Conservation (phyloP, 257 asterid genomes). For the Solanum arcanum region DNA sequence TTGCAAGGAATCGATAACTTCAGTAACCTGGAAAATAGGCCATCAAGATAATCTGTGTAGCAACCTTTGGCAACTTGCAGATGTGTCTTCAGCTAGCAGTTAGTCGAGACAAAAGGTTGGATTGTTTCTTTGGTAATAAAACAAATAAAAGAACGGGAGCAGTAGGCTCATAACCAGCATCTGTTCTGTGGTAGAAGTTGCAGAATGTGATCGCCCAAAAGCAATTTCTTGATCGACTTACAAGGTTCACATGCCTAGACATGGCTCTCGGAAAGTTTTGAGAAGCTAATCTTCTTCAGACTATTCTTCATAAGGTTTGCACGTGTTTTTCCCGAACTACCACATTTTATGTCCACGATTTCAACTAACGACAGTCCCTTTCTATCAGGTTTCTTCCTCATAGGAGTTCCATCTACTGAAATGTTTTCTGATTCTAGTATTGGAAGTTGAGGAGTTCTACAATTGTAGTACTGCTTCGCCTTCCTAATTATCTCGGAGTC, state of each 20-base stretch:
- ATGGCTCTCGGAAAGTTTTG: conserved; percentile 42
- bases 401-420: conserved; percentile 50
- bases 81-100: conserved; percentile 10
- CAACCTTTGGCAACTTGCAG: conserved; percentile 2
- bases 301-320: conserved; percentile 48
- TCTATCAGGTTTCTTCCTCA: conserved; percentile 35
- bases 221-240: conserved; percentile 15
- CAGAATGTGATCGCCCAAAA: conserved; percentile 15
- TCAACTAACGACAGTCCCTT: conserved; percentile 43
- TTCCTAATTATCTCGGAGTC: conserved; percentile 22
- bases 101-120: conserved; percentile 15
- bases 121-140: conserved; percentile 1
- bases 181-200: conserved; percentile 45
- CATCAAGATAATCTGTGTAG: conserved; percentile 1
- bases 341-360: conserved; percentile 69
- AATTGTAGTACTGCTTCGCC: conserved; percentile 22
- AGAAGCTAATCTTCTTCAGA: conserved; percentile 57
- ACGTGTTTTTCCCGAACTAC: conserved; percentile 42
- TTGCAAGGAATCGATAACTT: neutral
- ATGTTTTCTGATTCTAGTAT: conserved; percentile 42
- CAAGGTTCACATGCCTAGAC: conserved; percentile 21
- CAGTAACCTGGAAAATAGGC: neutral
- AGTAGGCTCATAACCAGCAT: conserved; percentile 35
- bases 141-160: conserved; percentile 30
- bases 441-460: conserved; percentile 45